Conservation (phyloP, 495 filamentous ascomycete species). For the Cercophora newfieldiana region DNA sequence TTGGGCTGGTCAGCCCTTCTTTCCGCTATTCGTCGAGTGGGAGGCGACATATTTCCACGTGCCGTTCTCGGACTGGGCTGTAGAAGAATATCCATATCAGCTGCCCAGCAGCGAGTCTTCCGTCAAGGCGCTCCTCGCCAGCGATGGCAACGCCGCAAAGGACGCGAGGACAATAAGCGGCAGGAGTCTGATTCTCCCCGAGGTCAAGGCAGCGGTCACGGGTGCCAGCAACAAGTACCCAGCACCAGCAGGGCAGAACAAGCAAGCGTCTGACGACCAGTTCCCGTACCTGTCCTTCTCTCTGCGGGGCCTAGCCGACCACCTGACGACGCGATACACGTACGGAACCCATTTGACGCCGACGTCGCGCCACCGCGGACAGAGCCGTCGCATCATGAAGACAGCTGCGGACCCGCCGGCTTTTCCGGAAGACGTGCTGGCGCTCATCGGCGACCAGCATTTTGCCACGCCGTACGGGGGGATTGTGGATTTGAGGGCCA, state of each 20-base stretch:
- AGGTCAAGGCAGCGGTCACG: neutral
- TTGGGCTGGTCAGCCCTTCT: slow-evolving; percentile 41
- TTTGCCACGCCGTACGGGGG: slow-evolving; percentile 37
- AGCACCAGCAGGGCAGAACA: neutral
- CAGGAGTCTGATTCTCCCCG: neutral
- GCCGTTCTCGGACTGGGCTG: slow-evolving; percentile 34
- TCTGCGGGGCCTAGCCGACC: slow-evolving; percentile 43
- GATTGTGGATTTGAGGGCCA: neutral
- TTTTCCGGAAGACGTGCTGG: slow-evolving; percentile 12
- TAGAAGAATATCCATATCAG: slow-evolving; percentile 18
- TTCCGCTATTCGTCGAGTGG: slow-evolving; percentile 57
- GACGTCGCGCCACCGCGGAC: slow-evolving; percentile 5
- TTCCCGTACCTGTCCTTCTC: slow-evolving; percentile 42
- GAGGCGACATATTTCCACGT: slow-evolving; percentile 54
- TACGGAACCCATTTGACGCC: slow-evolving; percentile 51
- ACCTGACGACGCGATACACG: slow-evolving; percentile 40
- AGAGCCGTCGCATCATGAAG: slow-evolving; percentile 19
- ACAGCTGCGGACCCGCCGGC: slow-evolving; percentile 4
- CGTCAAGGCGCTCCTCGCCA: neutral
- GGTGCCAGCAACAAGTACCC: neutral
- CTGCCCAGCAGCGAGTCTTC: neutral
- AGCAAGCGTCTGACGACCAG: neutral
- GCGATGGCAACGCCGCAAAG: neutral
- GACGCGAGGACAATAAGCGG: neutral
- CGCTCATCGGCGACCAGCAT: slow-evolving; percentile 26